Percentiles rank a stretch among this genome's conserved stretches.
These are phyloP conservation scores for Onygenales sp. DNA, from an alignment of 2,329 filamentous ascomycete species.

Conservation along the genomic window DNA sequence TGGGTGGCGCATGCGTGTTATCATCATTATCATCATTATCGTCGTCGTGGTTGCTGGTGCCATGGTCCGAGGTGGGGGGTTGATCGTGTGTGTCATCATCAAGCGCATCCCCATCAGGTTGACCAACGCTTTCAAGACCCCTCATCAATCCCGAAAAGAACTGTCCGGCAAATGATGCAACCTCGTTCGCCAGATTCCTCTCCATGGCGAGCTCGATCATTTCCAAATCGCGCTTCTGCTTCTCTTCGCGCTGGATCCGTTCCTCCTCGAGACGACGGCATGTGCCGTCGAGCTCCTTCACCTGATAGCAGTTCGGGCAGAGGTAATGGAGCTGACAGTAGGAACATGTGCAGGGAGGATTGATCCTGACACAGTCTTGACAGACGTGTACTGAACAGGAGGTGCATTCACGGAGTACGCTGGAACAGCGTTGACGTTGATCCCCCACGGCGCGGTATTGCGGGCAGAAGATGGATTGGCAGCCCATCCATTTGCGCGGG, in stretches of 20 bases:
- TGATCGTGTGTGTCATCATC: not conserved
- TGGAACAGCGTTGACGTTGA: conserved; percentile 36
- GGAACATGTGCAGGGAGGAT: conserved; percentile 35
- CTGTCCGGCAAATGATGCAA: conserved; percentile 32
- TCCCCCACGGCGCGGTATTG: conserved; percentile 34
- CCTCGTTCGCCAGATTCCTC: conserved; percentile 32
- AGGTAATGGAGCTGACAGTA: conserved; percentile 35
- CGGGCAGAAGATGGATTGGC: conserved; percentile 40
- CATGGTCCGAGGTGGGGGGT: not conserved
- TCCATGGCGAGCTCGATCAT: conserved; percentile 31
- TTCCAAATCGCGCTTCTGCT: conserved; percentile 32
- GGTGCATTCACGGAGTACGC: conserved; percentile 35
- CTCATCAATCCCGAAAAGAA: conserved; percentile 24
- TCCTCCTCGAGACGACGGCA: conserved; percentile 32
- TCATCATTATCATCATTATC: conserved; percentile 1
- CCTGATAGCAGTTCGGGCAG: conserved; percentile 34
- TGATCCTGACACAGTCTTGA: conserved; percentile 30
- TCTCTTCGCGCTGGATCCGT: conserved; percentile 27
- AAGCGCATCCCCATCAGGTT: not conserved
- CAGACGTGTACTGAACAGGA: conserved; percentile 38
- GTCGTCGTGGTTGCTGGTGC: not conserved
- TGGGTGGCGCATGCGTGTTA: not conserved
- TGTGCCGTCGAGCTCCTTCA: conserved; percentile 29
- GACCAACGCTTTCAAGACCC: not conserved
- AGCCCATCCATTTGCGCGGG: conserved; percentile 34